Evolutionary conservation across 768 basidiomycete genomes (phyloP), one percentile per base, ranked within the genome.

Genomic region (Trametes villosa): DNA sequence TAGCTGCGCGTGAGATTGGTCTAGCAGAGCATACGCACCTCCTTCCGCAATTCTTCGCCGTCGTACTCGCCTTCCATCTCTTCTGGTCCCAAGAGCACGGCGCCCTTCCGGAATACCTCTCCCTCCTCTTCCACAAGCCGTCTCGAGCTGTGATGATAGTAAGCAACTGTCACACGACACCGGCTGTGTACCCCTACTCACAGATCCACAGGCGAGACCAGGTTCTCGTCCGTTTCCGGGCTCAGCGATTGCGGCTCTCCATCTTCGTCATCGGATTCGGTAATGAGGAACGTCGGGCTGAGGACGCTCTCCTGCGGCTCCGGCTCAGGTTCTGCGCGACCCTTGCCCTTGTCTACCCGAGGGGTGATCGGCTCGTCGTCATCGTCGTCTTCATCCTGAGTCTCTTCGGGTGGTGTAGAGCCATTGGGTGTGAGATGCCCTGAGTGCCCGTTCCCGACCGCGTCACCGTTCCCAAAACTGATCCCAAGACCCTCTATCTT

Each of bases 111-210:
- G 78, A 98, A 98, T 40, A 98, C 90, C 75, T 98, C 96, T 0
- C 94, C 94, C 72, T 99, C 97, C 71, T 98, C 97, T 56, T 87
- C 91, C 0, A 96, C 89, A 88, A 91, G 92, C 52, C 81, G 86
- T 64, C 86, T 80, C 26, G 89, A 91, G 48, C 91, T 89, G 51
- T n/a, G 26, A 26, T 4, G 26, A 20, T 34, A n/a, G 41, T 48
- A 1, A 54, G 56, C n/a, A 59, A 33, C n/a, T n/a, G 26, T 17
- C 27, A 15, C 11, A 22, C 15, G 12, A 17, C 6, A n/a, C n/a
- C n/a, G n/a, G n/a, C n/a, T n/a, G n/a, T 57, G 7, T 38, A 38
- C 13, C 36, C 15, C 33, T 27, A 74, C 82, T 65, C 52, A 88
- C 88, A 85, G 75, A 64, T 87, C 78, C 1, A 67, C 77, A 9